Percentiles rank a stretch among this genome's conserved stretches.
These are phyloP conservation scores for Colletotrichum liaoningense DNA, from an alignment of 2,329 filamentous ascomycete genomes.

Conservation along the genomic window DNA sequence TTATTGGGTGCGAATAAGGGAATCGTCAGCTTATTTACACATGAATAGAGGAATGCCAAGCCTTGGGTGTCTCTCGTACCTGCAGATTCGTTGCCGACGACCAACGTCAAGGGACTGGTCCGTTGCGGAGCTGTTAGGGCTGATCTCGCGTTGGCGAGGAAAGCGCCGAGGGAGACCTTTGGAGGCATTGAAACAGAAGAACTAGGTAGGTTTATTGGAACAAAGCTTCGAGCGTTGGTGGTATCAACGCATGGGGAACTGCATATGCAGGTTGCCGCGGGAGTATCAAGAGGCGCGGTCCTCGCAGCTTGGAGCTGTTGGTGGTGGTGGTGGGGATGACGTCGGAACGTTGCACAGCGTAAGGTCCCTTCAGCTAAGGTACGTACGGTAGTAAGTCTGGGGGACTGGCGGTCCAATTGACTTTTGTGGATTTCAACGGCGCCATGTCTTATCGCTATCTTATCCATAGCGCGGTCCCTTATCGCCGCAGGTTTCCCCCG, in stretches of 20 bases:
- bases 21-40: not conserved
- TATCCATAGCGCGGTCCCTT: not conserved
- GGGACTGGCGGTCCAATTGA: not conserved
- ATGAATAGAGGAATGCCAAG: not conserved
- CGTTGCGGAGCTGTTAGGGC: slow-evolving; percentile 59
- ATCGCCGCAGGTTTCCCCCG: not conserved
- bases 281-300: not conserved
- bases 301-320: not conserved
- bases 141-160: slow-evolving; percentile 62
- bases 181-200: slow-evolving; percentile 41
- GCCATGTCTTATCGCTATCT: slow-evolving; percentile 1
- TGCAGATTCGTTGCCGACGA: slow-evolving; percentile 76
- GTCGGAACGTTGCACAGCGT: slow-evolving; percentile 8
- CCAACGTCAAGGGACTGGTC: slow-evolving; percentile 65
- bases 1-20: not conserved
- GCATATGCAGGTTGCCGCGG: not conserved
- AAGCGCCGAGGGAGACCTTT: slow-evolving; percentile 57
- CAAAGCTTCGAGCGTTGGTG: not conserved
- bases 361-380: not conserved
- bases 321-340: slow-evolving; percentile 12
- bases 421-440: slow-evolving; percentile 2
- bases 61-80: slow-evolving; percentile 52
- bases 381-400: not conserved
- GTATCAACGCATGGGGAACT: not conserved
- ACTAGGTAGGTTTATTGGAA: not conserved